phyloP scores from a whole-genome alignment of 164 flowering plant species.

The Liriodendron chinense region DNA sequence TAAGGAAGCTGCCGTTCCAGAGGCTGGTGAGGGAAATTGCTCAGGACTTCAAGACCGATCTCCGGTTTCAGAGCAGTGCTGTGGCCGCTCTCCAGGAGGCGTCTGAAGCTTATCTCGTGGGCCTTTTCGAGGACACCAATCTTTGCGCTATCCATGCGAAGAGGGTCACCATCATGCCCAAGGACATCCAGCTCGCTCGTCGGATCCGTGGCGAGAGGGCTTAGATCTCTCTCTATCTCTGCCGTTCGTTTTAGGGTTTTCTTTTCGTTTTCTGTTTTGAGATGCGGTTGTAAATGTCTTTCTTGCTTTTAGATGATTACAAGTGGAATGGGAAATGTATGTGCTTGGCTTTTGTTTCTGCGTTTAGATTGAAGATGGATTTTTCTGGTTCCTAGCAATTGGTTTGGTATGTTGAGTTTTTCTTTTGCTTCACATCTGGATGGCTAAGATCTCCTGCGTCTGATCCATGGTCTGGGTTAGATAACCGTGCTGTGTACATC shows the following conservation, averaged over 20 bases:
- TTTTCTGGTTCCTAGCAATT: background rate
- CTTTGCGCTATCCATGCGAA: constrained; percentile 15
- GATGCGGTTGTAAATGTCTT: background rate
- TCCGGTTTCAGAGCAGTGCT: constrained; percentile 15
- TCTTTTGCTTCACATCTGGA: too few species aligned
- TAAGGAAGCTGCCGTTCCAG: constrained; percentile 16
- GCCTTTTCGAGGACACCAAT: constrained; percentile 16
- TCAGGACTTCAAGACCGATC: constrained; percentile 18
- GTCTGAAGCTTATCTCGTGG: constrained; percentile 9
- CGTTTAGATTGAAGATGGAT: background rate
- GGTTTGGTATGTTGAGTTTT: too few species aligned
- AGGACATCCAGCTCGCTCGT: constrained; percentile 17
- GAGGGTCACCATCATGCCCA: constrained; percentile 17
- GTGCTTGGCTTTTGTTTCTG: background rate
- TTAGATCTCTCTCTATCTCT: background rate
- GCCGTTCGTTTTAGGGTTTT: background rate
- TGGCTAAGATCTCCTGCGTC: too few species aligned
- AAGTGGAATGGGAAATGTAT: background rate
- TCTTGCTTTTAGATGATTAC: background rate
- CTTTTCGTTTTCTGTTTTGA: background rate
- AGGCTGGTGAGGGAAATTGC: constrained; percentile 14
- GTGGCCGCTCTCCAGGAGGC: constrained; percentile 15
- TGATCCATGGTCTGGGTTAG: too few species aligned
- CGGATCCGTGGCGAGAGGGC: constrained; percentile 14
- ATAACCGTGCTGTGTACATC: too few species aligned